Evolutionary conservation across 2,329 filamentous ascomycete genomes (phyloP), one percentile per base, ranked within the genome.

Genomic region (Beauveria sp.): DNA sequence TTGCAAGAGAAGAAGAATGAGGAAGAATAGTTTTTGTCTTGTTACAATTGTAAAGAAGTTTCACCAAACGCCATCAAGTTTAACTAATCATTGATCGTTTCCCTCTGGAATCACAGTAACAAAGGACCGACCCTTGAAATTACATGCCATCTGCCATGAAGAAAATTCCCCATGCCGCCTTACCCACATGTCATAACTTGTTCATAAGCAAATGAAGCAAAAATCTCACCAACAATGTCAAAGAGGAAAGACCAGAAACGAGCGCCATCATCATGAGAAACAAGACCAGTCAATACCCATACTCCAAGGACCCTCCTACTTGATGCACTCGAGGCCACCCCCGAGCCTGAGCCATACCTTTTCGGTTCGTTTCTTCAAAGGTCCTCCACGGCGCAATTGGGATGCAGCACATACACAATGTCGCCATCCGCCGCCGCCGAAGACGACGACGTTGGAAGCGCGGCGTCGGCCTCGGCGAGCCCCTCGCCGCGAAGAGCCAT

Each of bases 361-460:
- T 16, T 38, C 14, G 26, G 5, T 24, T 46, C 16, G n/a, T 16
- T 22, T 12, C 43, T n/a, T 71, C 69, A 81, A 51, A 75, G 73
- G 64, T 86, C 83, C 65, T 96, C 93, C 10, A 96, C 81, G 0
- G 90, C 90, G 71, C 91, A 96, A 76, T 98, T 98, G 62, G 95
- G 95, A 77, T 99, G 95, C 67, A 99, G 72, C 28, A 97, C 89
- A 72, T 97, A 99, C 58, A 95, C 83, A 5, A 89, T 79, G 18
- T 67, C 60, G 1, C 68, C 66, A 1, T 68, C 63, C 12, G 71
- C 72, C 24, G 74, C 68, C 18, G 77, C 73, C 24, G 80, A 76
- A 14, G 34, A 38, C 34, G 34, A 38, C 34, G 34, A 5, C 34
- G 34, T 16, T 52, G 73, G 72, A 47, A 75, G 71, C 70, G 78